Conservation (phyloP, 2,329 filamentous ascomycete genomes). For the Penicillium glabrum region DNA sequence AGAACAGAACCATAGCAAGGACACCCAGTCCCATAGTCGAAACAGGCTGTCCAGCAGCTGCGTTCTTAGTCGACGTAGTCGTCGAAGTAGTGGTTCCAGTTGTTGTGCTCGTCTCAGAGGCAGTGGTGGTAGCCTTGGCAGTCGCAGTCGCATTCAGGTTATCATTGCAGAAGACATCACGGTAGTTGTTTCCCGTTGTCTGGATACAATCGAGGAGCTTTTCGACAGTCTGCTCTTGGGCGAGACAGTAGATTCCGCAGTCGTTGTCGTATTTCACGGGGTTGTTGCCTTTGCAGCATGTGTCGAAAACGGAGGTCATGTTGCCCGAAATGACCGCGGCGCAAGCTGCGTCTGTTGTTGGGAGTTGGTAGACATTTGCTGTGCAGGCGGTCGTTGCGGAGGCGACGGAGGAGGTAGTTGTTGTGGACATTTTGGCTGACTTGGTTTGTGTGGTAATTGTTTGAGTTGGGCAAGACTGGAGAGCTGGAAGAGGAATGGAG, state of each 20-base stretch:
- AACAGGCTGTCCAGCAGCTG: conserved; percentile 20
- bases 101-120: conserved; percentile 14
- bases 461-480: not conserved
- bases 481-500: not conserved
- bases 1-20: conserved; percentile 32
- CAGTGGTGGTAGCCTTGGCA: conserved; percentile 20
- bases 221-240: conserved; percentile 38
- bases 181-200: conserved; percentile 37
- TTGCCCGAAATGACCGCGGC: conserved; percentile 43
- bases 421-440: not conserved
- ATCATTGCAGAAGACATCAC: conserved; percentile 49
- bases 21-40: conserved; percentile 33
- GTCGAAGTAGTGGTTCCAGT: conserved; percentile 10
- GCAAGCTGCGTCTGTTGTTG: conserved; percentile 47
- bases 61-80: conserved; percentile 16
- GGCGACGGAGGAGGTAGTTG: conserved; percentile 18
- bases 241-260: conserved; percentile 55
- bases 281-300: conserved; percentile 49
- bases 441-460: not conserved
- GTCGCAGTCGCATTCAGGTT: conserved; percentile 40
- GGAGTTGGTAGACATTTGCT: conserved; percentile 43
- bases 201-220: conserved; percentile 43
- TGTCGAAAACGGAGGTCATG: conserved; percentile 44
- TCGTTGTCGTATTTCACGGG: conserved; percentile 48
- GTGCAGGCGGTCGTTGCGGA: conserved; percentile 22